Evolutionary conservation across 768 basidiomycete genomes (phyloP), one percentile per base, ranked within the genome.

Genomic region (Lepiota venenata): DNA sequence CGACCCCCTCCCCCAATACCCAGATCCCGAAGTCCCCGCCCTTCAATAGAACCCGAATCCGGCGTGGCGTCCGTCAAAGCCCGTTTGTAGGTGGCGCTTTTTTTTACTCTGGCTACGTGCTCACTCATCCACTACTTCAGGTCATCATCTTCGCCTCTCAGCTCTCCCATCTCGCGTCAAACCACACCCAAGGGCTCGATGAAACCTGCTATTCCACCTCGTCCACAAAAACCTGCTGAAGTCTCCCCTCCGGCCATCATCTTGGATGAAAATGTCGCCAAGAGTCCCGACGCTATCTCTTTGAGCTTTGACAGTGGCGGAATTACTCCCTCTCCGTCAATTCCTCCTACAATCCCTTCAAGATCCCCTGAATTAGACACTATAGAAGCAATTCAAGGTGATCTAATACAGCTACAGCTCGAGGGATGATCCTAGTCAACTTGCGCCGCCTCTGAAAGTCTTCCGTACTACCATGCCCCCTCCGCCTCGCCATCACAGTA

Each of bases 181-280:
- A 61, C 58, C 45, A 46, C 64, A 29, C 35, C 56, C 52, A 39
- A 62, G 27, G 27, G 41, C 51, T 51, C 59, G 51, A 7, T 41
- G 3, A 67, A 61, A 46, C 69, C 69, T 36, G 56, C 49, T 4
- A 57, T 70, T 42, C 63, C 69, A 32, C 61, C 59, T 18, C 61
- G 64, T 16, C 61, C 63, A 5, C 37, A 38, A 1, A 47, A 42
- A 18, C 21, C 52, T 10, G 45, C 54, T 4, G 56, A 60, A 12
- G 8, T 32, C 10, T 21, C 44, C 15, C 32, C 52, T 51, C 39
- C 63, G 55, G 45, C 57, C 59, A 6, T 58, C 59, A 44, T 63
- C 58, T 21, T 35, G 5, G 62, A 59, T 35, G 60, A 62, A 22
- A 35, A 32, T 15, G 21, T 48, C 14, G 25, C 22, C 38, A 16